phyloP scores from a whole-genome alignment of 2,329 filamentous ascomycete genomes.

The Orbilia blumenaviensis region DNA sequence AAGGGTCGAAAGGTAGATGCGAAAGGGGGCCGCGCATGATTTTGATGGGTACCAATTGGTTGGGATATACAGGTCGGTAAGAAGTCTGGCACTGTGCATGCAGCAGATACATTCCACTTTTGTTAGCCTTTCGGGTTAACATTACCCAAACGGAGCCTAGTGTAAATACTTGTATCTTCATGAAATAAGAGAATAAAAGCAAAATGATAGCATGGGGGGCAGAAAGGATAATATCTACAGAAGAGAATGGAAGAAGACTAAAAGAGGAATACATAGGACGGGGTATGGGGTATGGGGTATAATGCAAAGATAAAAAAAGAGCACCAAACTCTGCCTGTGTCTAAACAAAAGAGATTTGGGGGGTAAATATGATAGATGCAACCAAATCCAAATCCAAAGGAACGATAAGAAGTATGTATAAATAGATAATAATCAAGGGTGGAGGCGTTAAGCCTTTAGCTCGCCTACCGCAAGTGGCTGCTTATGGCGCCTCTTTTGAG shows the following conservation, averaged over 20 bases:
- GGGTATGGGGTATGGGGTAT: conserved; percentile 47
- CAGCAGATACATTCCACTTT: conserved; percentile 6
- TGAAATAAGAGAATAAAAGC: not conserved
- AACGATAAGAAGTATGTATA: conserved; percentile 22
- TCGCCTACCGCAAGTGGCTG: not conserved
- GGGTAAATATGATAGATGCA: conserved; percentile 1
- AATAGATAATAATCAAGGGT: not conserved
- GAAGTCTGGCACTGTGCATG: conserved; percentile 14
- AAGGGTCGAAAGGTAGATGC: not conserved
- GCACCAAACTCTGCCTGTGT: conserved; percentile 33
- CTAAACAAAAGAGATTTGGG: conserved; percentile 42
- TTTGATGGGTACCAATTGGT: conserved; percentile 15
- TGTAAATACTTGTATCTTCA: not conserved
- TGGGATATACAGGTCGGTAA: conserved; percentile 11
- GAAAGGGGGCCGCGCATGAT: conserved; percentile 7
- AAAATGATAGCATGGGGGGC: not conserved
- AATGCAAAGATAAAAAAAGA: conserved; percentile 43
- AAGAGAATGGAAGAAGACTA: conserved; percentile 43
- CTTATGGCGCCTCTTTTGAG: not conserved
- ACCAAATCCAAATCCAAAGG: conserved; percentile 14
- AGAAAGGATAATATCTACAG: conserved; percentile 44
- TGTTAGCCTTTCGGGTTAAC: conserved; percentile 17
- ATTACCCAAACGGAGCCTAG: conserved; percentile 24
- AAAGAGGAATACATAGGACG: conserved; percentile 30
- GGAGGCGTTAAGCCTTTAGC: conserved; percentile 2